Percentiles rank a stretch among this genome's conserved stretches.
phyloP scores from a whole-genome alignment of 1,284 basidiomycete species.

The Pseudozyma sp. region DNA sequence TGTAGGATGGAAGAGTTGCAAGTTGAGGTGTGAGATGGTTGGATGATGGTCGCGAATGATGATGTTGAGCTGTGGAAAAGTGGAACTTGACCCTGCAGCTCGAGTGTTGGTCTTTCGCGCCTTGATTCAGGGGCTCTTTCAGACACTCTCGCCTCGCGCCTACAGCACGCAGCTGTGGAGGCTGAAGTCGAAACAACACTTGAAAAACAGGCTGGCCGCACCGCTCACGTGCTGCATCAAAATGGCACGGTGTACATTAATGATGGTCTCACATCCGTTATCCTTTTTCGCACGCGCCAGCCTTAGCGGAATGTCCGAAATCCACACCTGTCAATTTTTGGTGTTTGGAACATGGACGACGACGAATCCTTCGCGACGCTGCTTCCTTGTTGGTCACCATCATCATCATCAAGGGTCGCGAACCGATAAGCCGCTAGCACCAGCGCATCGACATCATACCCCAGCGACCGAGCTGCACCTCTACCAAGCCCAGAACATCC shows the following conservation, averaged over 20 bases:
- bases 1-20: neutral
- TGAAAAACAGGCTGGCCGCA: neutral
- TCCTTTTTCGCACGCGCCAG: constrained; percentile 9
- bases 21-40: too few relatives aligned
- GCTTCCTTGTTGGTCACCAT: neutral
- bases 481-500: too few relatives aligned
- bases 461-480: too few relatives aligned
- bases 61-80: too few relatives aligned
- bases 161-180: constrained; percentile 2
- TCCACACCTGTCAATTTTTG: neutral
- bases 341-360: neutral
- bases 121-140: constrained; percentile 23
- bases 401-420: neutral
- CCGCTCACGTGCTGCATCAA: constrained; percentile 19
- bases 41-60: too few relatives aligned
- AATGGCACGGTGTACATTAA: too few relatives aligned
- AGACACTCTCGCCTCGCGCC: neutral
- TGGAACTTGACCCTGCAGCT: neutral
- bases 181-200: neutral
- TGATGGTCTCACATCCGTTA: too few relatives aligned
- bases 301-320: too few relatives aligned
- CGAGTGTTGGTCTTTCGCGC: constrained; percentile 28
- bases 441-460: too few relatives aligned
- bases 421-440: too few relatives aligned
- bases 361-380: neutral